These are phyloP conservation scores for Panicum miliaceum DNA, from an alignment of 176 grass and related monocot species.

Conservation along the genomic window DNA sequence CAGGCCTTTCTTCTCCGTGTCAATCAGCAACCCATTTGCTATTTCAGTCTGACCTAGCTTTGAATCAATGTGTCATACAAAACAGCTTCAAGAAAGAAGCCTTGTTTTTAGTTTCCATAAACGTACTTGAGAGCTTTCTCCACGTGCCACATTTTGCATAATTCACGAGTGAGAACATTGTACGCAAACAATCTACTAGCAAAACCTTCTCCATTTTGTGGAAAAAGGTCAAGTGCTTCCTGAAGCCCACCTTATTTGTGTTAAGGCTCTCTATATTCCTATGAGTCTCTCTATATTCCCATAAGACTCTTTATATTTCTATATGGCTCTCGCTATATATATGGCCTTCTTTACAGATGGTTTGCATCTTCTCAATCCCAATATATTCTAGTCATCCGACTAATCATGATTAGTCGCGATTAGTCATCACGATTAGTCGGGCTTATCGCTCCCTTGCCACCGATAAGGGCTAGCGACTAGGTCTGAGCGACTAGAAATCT, in stretches of 20 bases:
- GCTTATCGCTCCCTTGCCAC: no score
- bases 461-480: no score
- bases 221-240: constrained; percentile 7
- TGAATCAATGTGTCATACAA: constrained; percentile 34
- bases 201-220: not conserved
- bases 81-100: constrained; percentile 27
- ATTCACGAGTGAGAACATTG: constrained; percentile 45
- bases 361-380: no score
- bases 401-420: no score
- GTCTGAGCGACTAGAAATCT: no score
- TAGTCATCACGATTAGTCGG: no score
- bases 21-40: constrained; percentile 38
- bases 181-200: constrained; percentile 21
- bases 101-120: constrained; percentile 32
- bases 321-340: no score
- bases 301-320: no score
- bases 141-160: constrained; percentile 47
- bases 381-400: no score
- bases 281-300: no score
- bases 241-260: not conserved
- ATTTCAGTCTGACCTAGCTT: not conserved
- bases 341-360: no score
- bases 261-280: no score
- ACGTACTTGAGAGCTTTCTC: constrained; percentile 36
- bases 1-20: constrained; percentile 35